Base-by-base conservation (phyloP, 192 early-diverging fungal species). In the Coemansia sp. region DNA sequence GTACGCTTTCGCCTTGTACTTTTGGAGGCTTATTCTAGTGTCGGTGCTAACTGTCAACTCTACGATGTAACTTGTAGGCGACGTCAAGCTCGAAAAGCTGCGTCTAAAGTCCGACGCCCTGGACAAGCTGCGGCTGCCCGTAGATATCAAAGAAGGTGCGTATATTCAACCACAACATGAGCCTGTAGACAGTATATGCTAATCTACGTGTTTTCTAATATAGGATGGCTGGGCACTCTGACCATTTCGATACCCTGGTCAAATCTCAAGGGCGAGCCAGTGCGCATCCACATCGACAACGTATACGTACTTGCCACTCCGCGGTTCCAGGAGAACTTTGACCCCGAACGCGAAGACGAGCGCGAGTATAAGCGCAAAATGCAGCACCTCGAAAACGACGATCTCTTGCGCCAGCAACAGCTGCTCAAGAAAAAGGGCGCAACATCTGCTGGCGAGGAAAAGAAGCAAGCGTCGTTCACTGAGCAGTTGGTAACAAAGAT, bases 231-330 rank as follows among this genome's bases (percentile, higher is more conserved):
- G 17, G 97, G 97, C 22, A 89, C 93, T 57, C 87, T 98, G 23
- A 94, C 90, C 0, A 78, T 98, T 6, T 90, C 84, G n/a, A 97
- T 99, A 57, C 96, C 97, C 7, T 99, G 97, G 97, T 90, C 86
- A 3, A 96, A 99, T 77, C 82, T 99, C 58, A 97, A 94, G 69
- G 91, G 90, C 75, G 91, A 93, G 75, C 95, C 97, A 1, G 92
- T 98, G 37, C 89, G 91, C 57, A 85, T 96, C 60, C 80, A 85
- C 48, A 89, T 99, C 66, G 91, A 94, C 66, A 85, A 97, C 63
- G 90, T 96, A 11, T 96, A 89, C 71, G 69, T 98, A 0, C 74
- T 98, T 10, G 96, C 94, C 22, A 86, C 85, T 23, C 97, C 95
- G 11, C 89, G 90, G 39, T 88, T 90, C 50, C 78, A 85, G 37